A percentile compares a stretch with the other conserved stretches of the same genome.
Evolutionary conservation across 2,329 filamentous ascomycete species (phyloP).

Genomic region (Neopestalotiopsis clavispora): DNA sequence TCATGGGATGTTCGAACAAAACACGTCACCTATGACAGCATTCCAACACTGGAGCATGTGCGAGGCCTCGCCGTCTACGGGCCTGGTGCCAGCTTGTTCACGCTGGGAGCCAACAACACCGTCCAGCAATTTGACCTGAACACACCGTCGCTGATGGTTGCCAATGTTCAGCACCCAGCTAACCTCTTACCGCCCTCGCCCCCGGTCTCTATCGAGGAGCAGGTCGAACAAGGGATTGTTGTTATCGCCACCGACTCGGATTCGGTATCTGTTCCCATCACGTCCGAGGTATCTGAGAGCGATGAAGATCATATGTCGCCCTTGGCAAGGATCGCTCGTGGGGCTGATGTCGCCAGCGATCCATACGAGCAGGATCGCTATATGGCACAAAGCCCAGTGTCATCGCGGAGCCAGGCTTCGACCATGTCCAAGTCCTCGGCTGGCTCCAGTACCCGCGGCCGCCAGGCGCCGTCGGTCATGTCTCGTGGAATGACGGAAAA

Average conservation of each 20-base stretch:
- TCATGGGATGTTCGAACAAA: slow-evolving; percentile 99
- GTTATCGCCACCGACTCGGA: slow-evolving; percentile 60
- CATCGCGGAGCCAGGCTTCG: slow-evolving; percentile 67
- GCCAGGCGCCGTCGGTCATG: slow-evolving; percentile 54
- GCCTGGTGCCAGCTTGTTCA: slow-evolving; percentile 89
- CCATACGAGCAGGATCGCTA: slow-evolving; percentile 63
- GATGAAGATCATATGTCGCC: slow-evolving; percentile 81
- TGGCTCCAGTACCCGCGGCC: slow-evolving; percentile 56
- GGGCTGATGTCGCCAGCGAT: slow-evolving; percentile 66
- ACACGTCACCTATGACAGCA: slow-evolving; percentile 86
- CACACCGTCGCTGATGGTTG: slow-evolving; percentile 78
- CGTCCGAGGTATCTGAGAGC: slow-evolving; percentile 69
- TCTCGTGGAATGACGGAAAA: slow-evolving; percentile 64
- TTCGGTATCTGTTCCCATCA: slow-evolving; percentile 58
- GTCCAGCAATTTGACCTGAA: slow-evolving; percentile 96
- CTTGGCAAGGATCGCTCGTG: slow-evolving; percentile 74
- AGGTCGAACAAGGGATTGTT: slow-evolving; percentile 57
- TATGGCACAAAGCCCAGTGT: slow-evolving; percentile 70
- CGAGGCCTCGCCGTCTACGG: slow-evolving; percentile 87
- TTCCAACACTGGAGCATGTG: slow-evolving; percentile 83
- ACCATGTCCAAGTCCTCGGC: slow-evolving; percentile 59
- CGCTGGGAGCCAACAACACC: slow-evolving; percentile 83
- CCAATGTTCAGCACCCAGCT: slow-evolving; percentile 85
- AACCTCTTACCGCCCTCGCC: slow-evolving; percentile 80
- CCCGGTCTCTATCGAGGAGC: slow-evolving; percentile 79